phyloP scores from a whole-genome alignment of 2,329 filamentous ascomycete genomes.

The Aspergillus tubingensis region DNA sequence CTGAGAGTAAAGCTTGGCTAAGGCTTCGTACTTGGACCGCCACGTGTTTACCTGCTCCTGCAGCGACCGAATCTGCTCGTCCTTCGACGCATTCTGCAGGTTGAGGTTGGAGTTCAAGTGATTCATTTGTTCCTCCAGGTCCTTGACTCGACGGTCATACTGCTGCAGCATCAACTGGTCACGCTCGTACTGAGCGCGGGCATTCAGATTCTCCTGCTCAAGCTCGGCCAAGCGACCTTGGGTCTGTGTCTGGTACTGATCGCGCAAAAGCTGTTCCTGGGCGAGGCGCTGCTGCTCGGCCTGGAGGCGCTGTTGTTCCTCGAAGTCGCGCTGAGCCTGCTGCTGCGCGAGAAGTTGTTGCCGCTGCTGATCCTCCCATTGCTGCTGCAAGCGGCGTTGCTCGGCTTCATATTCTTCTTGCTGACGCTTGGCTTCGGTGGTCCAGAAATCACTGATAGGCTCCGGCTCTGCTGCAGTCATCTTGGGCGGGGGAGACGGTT shows the following conservation, averaged over 20 bases:
- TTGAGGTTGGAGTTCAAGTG: slow-evolving; percentile 81
- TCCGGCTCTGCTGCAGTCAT: slow-evolving; percentile 75
- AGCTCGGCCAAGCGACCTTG: slow-evolving; percentile 94
- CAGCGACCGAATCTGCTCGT: slow-evolving; percentile 88
- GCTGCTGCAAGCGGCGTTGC: slow-evolving; percentile 82
- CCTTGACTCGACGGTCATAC: slow-evolving; percentile 92
- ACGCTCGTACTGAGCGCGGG: slow-evolving; percentile 92
- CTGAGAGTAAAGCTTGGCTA: slow-evolving; percentile 97
- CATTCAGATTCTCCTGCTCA: slow-evolving; percentile 91
- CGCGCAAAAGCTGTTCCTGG: slow-evolving; percentile 82
- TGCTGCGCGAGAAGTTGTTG: slow-evolving; percentile 80
- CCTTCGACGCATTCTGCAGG: slow-evolving; percentile 83
- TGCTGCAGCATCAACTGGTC: slow-evolving; percentile 97
- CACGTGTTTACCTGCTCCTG: slow-evolving; percentile 98
- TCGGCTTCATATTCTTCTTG: slow-evolving; percentile 95
- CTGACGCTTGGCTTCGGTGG: slow-evolving; percentile 83
- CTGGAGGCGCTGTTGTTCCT: slow-evolving; percentile 86
- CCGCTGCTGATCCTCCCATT: slow-evolving; percentile 77
- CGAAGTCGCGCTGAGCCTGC: slow-evolving; percentile 91
- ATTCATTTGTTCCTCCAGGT: slow-evolving; percentile 80
- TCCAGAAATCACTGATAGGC: slow-evolving; percentile 98
- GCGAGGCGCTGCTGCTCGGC: slow-evolving; percentile 88
- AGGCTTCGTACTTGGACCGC: slow-evolving; percentile 93
- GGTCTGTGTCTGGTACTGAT: slow-evolving; percentile 91
- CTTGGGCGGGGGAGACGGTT: slow-evolving; percentile 68